These are phyloP conservation scores for Colletotrichum neosansevieriae DNA, from an alignment of 2,329 filamentous ascomycete genomes.

Conservation along the genomic window DNA sequence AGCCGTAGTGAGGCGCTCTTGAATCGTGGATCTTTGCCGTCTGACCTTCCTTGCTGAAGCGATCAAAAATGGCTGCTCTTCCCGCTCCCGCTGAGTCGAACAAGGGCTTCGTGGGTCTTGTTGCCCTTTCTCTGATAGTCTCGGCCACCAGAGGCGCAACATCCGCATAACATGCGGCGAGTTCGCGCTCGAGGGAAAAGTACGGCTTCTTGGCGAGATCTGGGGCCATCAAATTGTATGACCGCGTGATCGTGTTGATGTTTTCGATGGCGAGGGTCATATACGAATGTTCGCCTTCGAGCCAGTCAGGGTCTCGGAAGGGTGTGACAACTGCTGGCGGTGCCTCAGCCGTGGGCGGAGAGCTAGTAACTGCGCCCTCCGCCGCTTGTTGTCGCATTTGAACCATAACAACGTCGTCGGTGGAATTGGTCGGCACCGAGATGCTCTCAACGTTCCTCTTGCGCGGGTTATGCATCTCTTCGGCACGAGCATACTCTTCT, in stretches of 20 bases:
- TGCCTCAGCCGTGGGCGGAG: constrained; percentile 16
- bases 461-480: constrained; percentile 73
- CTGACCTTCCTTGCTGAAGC: constrained; percentile 63
- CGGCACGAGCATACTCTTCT: constrained; percentile 79
- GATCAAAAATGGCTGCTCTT: constrained; percentile 69
- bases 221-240: constrained; percentile 96
- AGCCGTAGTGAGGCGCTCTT: constrained; percentile 81
- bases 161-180: constrained; percentile 85
- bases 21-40: constrained; percentile 79
- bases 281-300: constrained; percentile 79
- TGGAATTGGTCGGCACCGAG: constrained; percentile 59
- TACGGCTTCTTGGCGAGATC: constrained; percentile 94
- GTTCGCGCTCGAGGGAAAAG: constrained; percentile 84
- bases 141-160: constrained; percentile 81
- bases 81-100: constrained; percentile 48
- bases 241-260: constrained; percentile 83
- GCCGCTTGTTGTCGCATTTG: constrained; percentile 53
- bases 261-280: constrained; percentile 80
- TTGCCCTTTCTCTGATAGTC: constrained; percentile 78
- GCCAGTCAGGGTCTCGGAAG: constrained; percentile 85
- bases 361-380: background rate
- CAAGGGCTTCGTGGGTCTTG: constrained; percentile 51
- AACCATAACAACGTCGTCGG: constrained; percentile 62
- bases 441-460: constrained; percentile 60
- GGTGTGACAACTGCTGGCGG: constrained; percentile 61